phyloP scores from a whole-genome alignment of 352 stramenopile genomes.

The Globisporangium nagaii region DNA sequence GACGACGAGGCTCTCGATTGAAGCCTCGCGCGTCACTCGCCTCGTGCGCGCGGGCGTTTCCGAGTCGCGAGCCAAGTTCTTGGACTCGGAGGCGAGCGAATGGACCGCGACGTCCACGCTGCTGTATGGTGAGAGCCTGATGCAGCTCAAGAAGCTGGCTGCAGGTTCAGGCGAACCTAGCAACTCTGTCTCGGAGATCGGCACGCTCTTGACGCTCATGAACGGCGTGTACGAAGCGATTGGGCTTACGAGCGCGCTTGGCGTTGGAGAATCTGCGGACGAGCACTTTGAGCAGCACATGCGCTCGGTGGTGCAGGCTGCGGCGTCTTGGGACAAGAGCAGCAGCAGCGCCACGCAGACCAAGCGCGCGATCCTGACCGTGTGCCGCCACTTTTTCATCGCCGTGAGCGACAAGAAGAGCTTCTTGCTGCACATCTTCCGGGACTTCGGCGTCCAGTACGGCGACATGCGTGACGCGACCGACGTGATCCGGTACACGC shows the following conservation, averaged over 20 bases:
- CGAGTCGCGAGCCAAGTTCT: conserved; percentile 9
- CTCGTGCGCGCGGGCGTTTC: conserved; percentile 20
- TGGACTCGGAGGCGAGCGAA: conserved; percentile 7
- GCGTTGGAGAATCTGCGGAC: conserved; percentile 14
- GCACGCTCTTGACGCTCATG: conserved; percentile 33
- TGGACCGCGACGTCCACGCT: conserved; percentile 30
- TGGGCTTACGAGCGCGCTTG: conserved; percentile 16
- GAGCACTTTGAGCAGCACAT: conserved; percentile 46
- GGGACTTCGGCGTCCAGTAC: conserved; percentile 63
- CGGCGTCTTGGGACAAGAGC: conserved; percentile 28
- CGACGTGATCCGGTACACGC: conserved; percentile 45
- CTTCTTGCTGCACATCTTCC: conserved; percentile 65
- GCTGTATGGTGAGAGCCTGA: conserved; percentile 27
- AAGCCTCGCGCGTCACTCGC: conserved; percentile 24
- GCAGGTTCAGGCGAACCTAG: not conserved
- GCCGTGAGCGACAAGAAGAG: conserved; percentile 50
- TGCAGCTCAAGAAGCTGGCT: conserved; percentile 24
- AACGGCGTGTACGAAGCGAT: conserved; percentile 35
- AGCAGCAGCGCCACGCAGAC: conserved; percentile 11
- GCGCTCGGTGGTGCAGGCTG: conserved; percentile 27
- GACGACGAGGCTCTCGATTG: conserved; percentile 24
- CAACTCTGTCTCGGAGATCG: conserved; percentile 9
- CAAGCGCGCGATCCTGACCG: conserved; percentile 26
- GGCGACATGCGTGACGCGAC: conserved; percentile 54
- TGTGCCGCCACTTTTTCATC: conserved; percentile 48